Evolutionary conservation across 106 monocot genomes (phyloP), one percentile per base, ranked within the genome.

Genomic region (Dactylorhiza incarnata): DNA sequence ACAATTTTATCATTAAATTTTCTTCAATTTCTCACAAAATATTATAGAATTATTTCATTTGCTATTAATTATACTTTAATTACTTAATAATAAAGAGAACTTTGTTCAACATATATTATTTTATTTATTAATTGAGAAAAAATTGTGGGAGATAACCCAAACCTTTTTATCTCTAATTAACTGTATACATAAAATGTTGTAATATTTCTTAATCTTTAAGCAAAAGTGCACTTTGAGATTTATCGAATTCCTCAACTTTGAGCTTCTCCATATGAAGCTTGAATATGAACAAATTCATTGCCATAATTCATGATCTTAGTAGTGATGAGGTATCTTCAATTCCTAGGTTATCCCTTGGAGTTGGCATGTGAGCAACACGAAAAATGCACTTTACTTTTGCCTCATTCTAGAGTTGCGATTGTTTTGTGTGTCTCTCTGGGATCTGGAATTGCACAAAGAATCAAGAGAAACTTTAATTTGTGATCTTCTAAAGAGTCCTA

Each of bases 361-460:
- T 99, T 5, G 91, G 58, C 71, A 84, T 81, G 45, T 99, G 87
- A 70, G 97, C 87, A n/a, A 73, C 83, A 15, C 97, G 91, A 59
- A 91, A 81, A 29, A 99, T 99, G 82, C 97, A 99, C 68, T 99
- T 99, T 13, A 94, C 97, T 71, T 99, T 94, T 9, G 97, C 97
- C 9, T 94, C 94, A 74, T 26, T 99, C 94, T 2, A 99, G 86
- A 29, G 97, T 99, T 9, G 97, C 83, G 13, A 99, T 86, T 0
- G 97, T 99, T 81, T 88, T 94, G 81, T 99, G 97, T 73, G 89
- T 79, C 49, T 99, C 94, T 72, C 82, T 87, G 9, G 89, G 91
- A 68, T 99, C 94, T 14, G 94, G 97, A 73, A 91, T 99, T 15
- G 97, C 97, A n/a, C n/a, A n/a, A n/a, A n/a, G n/a, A n/a, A n/a